These are phyloP conservation scores for Glonium stellatum DNA, from an alignment of 495 filamentous ascomycete genomes.

Conservation along the genomic window DNA sequence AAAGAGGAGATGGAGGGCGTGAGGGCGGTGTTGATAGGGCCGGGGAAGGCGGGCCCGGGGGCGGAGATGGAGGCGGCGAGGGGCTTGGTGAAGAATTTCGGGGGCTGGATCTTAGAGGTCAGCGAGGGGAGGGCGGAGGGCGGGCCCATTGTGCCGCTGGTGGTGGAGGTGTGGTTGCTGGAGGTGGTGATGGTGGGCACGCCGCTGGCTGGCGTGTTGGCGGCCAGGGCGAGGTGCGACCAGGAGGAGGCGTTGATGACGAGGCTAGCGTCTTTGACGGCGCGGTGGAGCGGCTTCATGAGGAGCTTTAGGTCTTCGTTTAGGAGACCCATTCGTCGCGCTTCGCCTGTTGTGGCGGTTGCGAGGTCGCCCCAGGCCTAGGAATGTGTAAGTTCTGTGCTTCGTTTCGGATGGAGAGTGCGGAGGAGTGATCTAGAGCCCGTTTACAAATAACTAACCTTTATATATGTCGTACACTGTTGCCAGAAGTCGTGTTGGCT, in stretches of 20 bases:
- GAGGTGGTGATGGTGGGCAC: too few species aligned
- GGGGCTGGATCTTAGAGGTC: constrained; percentile 10
- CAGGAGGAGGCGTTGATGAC: constrained; percentile 73
- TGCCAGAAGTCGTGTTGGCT: constrained; percentile 77
- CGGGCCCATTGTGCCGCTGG: neutral
- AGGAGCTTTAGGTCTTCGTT: constrained; percentile 59
- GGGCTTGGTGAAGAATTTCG: constrained; percentile 12
- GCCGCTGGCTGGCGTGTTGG: neutral
- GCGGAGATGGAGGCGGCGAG: neutral
- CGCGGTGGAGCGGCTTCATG: constrained; percentile 68
- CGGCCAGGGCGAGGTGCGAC: constrained; percentile 44
- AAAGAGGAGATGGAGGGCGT: constrained; percentile 2
- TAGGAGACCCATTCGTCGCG: constrained; percentile 62
- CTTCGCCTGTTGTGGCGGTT: constrained; percentile 43
- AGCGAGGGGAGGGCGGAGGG: neutral
- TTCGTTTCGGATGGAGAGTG: neutral
- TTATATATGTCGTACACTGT: constrained; percentile 68
- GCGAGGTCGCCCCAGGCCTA: constrained; percentile 66
- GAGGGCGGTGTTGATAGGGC: constrained; percentile 28
- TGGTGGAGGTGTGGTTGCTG: neutral
- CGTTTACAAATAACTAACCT: constrained; percentile 30
- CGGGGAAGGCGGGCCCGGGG: constrained; percentile 9
- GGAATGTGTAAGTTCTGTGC: constrained; percentile 7
- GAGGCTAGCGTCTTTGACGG: constrained; percentile 65
- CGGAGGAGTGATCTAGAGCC: too few species aligned